Evolutionary conservation across 2,329 filamentous ascomycete species (phyloP).

Genomic region (Meredithiella fracta): DNA sequence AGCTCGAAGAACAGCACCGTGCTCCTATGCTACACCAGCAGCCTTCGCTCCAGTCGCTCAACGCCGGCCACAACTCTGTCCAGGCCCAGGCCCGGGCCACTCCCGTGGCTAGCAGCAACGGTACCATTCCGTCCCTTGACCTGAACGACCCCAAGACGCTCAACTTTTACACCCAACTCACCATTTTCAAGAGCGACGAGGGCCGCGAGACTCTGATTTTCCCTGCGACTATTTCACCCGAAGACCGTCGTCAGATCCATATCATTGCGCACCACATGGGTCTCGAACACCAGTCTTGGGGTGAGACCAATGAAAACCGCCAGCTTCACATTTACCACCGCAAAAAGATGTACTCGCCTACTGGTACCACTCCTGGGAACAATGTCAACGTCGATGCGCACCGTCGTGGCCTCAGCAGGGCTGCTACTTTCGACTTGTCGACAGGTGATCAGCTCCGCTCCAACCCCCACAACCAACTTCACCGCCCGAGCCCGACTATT

Average conservation of each 20-base stretch:
- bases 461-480: slow-evolving; percentile 49
- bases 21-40: slow-evolving; percentile 64
- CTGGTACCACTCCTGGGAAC: slow-evolving; percentile 36
- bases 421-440: slow-evolving; percentile 94
- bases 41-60: slow-evolving; percentile 68
- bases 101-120: background rate
- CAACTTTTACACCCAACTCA: slow-evolving; percentile 76
- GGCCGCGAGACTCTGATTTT: slow-evolving; percentile 70
- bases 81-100: background rate
- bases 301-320: slow-evolving; percentile 59
- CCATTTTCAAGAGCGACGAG: slow-evolving; percentile 71
- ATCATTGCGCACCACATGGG: slow-evolving; percentile 92
- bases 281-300: slow-evolving; percentile 77
- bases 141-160: slow-evolving; percentile 81
- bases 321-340: slow-evolving; percentile 80
- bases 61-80: slow-evolving; percentile 7
- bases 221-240: slow-evolving; percentile 60
- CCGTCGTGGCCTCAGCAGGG: slow-evolving; percentile 72
- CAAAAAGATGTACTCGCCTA: slow-evolving; percentile 34
- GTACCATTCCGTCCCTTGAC: slow-evolving; percentile 31
- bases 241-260: slow-evolving; percentile 79
- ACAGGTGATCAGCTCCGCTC: slow-evolving; percentile 54
- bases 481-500: slow-evolving; percentile 70
- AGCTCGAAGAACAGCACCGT: slow-evolving; percentile 92
- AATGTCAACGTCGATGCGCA: slow-evolving; percentile 59